Evolutionary conservation across 2,329 filamentous ascomycete genomes (phyloP).

Genomic region (Colletotrichum horii): DNA sequence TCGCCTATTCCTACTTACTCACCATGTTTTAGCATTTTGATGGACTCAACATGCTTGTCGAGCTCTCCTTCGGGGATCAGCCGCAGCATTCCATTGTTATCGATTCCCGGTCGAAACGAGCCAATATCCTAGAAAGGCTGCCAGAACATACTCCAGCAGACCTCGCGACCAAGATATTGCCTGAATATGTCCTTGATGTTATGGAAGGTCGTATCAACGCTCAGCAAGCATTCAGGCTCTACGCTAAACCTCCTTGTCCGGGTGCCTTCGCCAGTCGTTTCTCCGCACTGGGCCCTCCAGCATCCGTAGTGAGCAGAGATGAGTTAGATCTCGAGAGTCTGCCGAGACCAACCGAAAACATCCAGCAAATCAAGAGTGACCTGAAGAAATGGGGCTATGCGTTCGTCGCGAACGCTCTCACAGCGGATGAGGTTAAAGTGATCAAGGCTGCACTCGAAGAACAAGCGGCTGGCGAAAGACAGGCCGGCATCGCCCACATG

Average conservation of each 20-base stretch:
- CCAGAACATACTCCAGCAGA: background rate
- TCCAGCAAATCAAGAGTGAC: background rate
- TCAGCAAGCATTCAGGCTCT: background rate
- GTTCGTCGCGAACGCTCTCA: background rate
- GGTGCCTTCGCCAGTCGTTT: background rate
- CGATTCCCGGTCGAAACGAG: background rate
- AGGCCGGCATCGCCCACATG: background rate
- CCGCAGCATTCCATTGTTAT: background rate
- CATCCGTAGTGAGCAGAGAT: background rate
- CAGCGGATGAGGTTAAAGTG: background rate
- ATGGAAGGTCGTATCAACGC: background rate
- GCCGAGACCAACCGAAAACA: background rate
- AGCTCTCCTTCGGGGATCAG: background rate
- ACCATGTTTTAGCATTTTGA: background rate
- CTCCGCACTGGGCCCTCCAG: background rate
- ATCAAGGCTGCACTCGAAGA: background rate
- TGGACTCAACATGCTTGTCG: background rate
- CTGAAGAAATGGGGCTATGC: conserved; percentile 1
- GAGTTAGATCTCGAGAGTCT: background rate
- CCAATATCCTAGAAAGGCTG: background rate
- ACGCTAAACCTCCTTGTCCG: background rate
- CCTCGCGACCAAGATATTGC: background rate
- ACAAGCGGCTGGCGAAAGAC: background rate
- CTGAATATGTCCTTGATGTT: background rate
- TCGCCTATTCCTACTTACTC: background rate